Conservation (phyloP, 768 basidiomycete genomes). For the Kwoniella dejecticola region DNA sequence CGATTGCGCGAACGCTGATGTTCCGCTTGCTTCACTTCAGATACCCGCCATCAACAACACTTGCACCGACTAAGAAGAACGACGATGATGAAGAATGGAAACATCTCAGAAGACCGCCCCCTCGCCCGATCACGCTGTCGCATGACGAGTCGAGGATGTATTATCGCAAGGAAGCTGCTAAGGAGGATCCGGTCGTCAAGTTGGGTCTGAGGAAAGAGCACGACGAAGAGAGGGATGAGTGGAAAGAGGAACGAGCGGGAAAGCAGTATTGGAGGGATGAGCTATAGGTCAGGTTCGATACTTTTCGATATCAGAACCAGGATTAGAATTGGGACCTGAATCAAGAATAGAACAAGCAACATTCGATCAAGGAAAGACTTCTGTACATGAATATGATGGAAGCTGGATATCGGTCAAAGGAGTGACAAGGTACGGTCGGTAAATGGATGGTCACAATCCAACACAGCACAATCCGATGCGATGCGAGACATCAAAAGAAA, state of each 20-base stretch:
- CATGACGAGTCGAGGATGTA: conserved; percentile 42
- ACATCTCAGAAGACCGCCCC: conserved; percentile 41
- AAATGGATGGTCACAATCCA: too few relatives aligned
- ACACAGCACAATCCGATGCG: too few relatives aligned
- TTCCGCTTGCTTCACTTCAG: conserved; percentile 14
- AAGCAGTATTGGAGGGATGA: conserved; percentile 39
- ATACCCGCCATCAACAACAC: conserved; percentile 37
- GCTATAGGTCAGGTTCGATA: conserved; percentile 31
- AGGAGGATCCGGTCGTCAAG: conserved; percentile 22
- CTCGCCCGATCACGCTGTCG: conserved; percentile 40
- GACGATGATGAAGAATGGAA: conserved; percentile 36
- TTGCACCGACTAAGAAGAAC: conserved; percentile 19
- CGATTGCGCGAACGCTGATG: too few relatives aligned
- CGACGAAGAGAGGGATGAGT: conserved; percentile 34
- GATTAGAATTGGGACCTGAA: too few relatives aligned
- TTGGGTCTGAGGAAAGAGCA: conserved; percentile 41
- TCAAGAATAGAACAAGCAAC: too few relatives aligned
- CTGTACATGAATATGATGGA: too few relatives aligned
- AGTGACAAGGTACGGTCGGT: too few relatives aligned
- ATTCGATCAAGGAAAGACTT: too few relatives aligned
- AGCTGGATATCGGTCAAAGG: too few relatives aligned
- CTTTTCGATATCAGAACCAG: too few relatives aligned
- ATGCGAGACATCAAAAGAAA: too few relatives aligned
- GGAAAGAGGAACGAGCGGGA: conserved; percentile 24
- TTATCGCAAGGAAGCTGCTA: conserved; percentile 11